Base-by-base conservation (phyloP, 805 yeast species). In the Metschnikowia chrysomelidarum region DNA sequence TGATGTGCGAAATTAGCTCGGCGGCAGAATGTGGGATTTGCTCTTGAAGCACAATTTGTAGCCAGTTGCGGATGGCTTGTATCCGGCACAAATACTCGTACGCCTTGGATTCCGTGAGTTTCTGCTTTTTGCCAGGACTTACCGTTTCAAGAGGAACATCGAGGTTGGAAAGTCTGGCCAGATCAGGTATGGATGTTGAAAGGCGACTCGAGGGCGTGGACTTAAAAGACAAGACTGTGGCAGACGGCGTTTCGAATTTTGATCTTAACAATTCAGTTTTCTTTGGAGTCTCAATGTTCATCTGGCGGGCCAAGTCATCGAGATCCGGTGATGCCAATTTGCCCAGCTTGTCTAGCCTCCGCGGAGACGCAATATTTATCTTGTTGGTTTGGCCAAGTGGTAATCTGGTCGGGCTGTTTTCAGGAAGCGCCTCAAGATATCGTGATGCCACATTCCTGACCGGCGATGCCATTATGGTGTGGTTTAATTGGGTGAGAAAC, bases 71-170 rank as follows among this genome's bases (percentile, higher is more conserved):
- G n/a, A 88, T 86, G 53, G 87, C 93, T 23, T 75, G 78, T 8
- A 86, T 79, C 41, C 91, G 76, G 57, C 95, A 86, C 27, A 87
- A 64, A 50, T 86, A 86, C 55, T 85, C 93, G 54, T 86, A 85
- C 0, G 71, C 72, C 2, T 62, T 63, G 4, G 69, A 56, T 33
- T 56, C 59, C 7, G 39, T 9, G 24, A 24, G 19, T 8, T 25
- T 19, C 13, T 28, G 24, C 5, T 26, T 5, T 27, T 36, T 17
- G 18, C 25, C 24, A 3, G 35, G 27, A 5, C 34, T 26, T 8
- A 23, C 23, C 20, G 24, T 32, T 17, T 35, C 39, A 5, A 26
- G 7, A 4, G 34, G 39, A 18, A 30, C 31, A 12, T 26, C 16
- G n/a, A 26, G 18, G 11, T 11, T 32, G 18, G 35, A 19, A 5